Conservation (phyloP, 768 basidiomycete species). For the Amanita exitialis region DNA sequence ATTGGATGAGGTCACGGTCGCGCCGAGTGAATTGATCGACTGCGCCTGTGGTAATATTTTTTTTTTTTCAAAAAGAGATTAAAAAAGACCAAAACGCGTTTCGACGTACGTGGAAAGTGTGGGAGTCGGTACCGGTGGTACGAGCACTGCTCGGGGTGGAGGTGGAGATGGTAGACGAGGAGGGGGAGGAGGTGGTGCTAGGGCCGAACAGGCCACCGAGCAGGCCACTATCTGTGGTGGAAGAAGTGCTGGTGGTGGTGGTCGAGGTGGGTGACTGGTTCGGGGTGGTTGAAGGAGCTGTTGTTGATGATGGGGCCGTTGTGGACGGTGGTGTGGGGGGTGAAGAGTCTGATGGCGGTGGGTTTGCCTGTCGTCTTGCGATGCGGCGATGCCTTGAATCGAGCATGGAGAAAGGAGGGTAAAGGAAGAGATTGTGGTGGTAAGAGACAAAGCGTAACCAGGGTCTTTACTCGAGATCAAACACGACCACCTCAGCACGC, state of each 20-base stretch:
- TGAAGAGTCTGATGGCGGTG: background rate
- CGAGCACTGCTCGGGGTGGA: background rate
- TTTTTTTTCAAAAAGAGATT: background rate
- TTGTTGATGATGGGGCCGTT: background rate
- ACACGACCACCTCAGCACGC: slow-evolving; percentile 68
- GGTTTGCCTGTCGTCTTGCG: background rate
- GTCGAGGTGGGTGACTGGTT: background rate
- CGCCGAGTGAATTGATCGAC: background rate
- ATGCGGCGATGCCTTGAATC: background rate
- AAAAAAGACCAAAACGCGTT: background rate
- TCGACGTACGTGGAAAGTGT: background rate
- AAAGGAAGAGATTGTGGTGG: background rate
- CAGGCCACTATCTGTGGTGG: background rate
- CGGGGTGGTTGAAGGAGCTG: background rate
- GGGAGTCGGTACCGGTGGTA: too few relatives aligned
- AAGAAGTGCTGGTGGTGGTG: background rate
- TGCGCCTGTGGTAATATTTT: background rate
- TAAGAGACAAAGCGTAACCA: background rate
- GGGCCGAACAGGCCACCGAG: background rate
- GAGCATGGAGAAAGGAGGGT: background rate
- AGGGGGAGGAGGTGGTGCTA: too few relatives aligned
- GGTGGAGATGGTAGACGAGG: background rate
- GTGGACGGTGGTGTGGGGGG: background rate
- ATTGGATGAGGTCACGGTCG: background rate
- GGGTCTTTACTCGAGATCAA: slow-evolving; percentile 71